Evolutionary conservation across 2,329 filamentous ascomycete species (phyloP).

Genomic region (Xylariaceae sp.): DNA sequence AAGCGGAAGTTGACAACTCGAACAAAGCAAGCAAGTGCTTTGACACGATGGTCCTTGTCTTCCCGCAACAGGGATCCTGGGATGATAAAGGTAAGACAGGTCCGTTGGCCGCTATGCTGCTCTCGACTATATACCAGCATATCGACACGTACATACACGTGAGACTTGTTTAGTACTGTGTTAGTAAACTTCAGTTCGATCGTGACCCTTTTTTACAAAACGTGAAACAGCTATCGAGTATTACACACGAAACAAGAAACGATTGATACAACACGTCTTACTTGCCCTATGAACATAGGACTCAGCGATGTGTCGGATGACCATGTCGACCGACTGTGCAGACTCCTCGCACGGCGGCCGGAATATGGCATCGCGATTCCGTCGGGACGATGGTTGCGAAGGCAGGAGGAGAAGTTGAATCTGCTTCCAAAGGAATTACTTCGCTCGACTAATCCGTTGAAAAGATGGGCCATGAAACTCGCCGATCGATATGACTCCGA

Average conservation of each 20-base stretch:
- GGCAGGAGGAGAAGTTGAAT: constrained; percentile 33
- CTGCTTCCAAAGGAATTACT: constrained; percentile 27
- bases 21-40: constrained; percentile 14
- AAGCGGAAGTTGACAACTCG: constrained; percentile 1
- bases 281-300: constrained; percentile 22
- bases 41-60: constrained; percentile 15
- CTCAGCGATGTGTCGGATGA: constrained; percentile 26
- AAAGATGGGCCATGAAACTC: constrained; percentile 34
- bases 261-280: neutral
- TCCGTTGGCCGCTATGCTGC: too few species aligned
- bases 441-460: constrained; percentile 28
- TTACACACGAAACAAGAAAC: neutral
- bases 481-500: constrained; percentile 26
- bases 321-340: constrained; percentile 34
- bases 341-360: constrained; percentile 37
- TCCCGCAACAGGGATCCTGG: neutral
- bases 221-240: neutral
- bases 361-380: constrained; percentile 32
- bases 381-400: constrained; percentile 35
- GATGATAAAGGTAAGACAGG: neutral
- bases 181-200: too few species aligned
- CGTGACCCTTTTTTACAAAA: neutral
- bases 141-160: neutral
- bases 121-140: neutral
- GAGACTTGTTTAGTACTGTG: too few species aligned